Percentiles rank a stretch among this genome's conserved stretches.
These are phyloP conservation scores for Bothriochloa decipiens DNA, from an alignment of 176 grass and related monocot genomes.

Conservation along the genomic window DNA sequence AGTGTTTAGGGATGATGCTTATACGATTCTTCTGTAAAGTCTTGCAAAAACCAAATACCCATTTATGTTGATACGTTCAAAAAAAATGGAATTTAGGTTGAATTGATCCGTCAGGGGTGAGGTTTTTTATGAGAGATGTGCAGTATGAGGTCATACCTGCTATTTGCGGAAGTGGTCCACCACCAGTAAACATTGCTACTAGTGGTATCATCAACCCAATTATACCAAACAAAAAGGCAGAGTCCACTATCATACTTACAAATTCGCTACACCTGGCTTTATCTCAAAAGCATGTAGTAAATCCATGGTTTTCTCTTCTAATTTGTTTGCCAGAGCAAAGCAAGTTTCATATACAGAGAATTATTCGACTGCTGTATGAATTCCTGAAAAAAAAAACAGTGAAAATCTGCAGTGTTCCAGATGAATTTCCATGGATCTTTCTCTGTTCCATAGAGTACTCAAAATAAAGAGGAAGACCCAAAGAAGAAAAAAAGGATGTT, in stretches of 20 bases:
- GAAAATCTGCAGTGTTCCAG: too few relatives aligned
- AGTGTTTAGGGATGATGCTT: not conserved
- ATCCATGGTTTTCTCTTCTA: not conserved
- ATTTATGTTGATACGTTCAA: not conserved
- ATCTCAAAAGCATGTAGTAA: conserved; percentile 1
- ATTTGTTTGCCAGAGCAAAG: not conserved
- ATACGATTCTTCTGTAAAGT: not conserved
- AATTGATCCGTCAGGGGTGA: not conserved
- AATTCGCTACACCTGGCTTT: not conserved
- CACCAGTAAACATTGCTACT: conserved; percentile 18
- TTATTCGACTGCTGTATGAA: not conserved
- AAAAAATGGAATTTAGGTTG: not conserved
- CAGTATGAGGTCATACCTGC: conserved; percentile 25
- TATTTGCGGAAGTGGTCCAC: conserved; percentile 32
- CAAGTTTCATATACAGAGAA: not conserved
- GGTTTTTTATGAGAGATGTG: not conserved
- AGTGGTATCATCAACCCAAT: conserved; percentile 46
- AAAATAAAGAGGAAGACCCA: not conserved
- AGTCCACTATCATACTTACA: conserved; percentile 36
- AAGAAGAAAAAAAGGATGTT: not conserved
- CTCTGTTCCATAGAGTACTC: not conserved
- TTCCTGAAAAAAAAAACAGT: not conserved
- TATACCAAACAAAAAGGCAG: conserved; percentile 33
- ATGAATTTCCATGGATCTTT: not conserved
- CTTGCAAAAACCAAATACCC: not conserved